Evolutionary conservation across 2,329 filamentous ascomycete species (phyloP), one percentile per base, ranked within the genome.

Genomic region (Botrytis pseudocinerea): DNA sequence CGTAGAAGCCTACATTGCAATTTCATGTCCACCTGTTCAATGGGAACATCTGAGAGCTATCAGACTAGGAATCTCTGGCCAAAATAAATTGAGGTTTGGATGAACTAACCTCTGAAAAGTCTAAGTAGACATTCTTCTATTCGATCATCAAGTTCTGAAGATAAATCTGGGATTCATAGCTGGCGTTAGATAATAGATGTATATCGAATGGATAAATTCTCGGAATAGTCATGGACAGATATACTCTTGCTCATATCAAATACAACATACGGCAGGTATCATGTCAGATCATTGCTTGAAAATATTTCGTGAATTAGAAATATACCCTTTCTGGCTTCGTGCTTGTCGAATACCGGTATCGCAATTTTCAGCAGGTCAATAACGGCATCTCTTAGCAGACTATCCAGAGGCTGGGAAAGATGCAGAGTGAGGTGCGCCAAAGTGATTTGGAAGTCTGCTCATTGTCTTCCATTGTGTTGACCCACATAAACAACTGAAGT

Each of bases 371-470:
- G 28, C 6, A 40, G 2, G 10, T 5, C 10, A 32, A 18, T 22
- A 10, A 63, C 48, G 54, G n/a, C 46, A 28, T 71, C 46, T 57
- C 51, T 70, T 54, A 70, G 74, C 6, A 74, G 72, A 59, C 70
- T 66, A 28, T 77, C 73, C 14, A 73, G 71, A 72, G 73, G 73
- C 25, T 75, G 71, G 38, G n/a, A 72, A 62, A 69, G 70, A 62
- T 78, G 71, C 57, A 71, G 73, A 71, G 68, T 25, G n/a, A 68
- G 74, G 68, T 71, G 72, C 71, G 64, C 74, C 32, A 76, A 74
- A 63, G 76, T 74, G 25, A 65, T n/a, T 25, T 42, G 16, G 2
- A 20, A 35, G 32, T 51, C 12, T 51, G 48, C 61, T 42, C 22
- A n/a, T 60, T 32, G 10, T 51, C 22, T 60, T 44, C 9, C 35